Conservation (phyloP, 192 early-diverging fungal genomes). For the Backusella morwellensis region DNA sequence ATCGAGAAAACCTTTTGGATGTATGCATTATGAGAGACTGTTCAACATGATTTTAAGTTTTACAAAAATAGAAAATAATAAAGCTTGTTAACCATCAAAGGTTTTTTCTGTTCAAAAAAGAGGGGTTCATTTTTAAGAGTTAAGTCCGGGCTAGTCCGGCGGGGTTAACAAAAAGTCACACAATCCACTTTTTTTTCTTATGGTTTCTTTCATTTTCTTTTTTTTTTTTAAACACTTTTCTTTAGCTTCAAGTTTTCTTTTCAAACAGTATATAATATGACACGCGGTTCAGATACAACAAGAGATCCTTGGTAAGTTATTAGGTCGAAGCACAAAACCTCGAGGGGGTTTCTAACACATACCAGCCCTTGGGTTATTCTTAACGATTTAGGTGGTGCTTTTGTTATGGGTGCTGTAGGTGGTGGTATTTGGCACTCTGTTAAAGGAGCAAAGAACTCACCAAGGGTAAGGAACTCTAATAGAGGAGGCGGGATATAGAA, state of each 20-base stretch:
- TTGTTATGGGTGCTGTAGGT: constrained; percentile 96
- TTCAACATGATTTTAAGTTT: background rate
- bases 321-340: background rate
- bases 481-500: background rate
- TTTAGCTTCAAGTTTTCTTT: background rate
- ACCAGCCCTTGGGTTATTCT: constrained; percentile 82
- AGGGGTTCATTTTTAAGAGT: background rate
- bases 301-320: constrained; percentile 53
- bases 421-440: constrained; percentile 96
- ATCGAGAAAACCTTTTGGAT: no score
- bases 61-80: background rate
- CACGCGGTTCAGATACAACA: constrained; percentile 48
- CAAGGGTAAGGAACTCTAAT: constrained; percentile 56
- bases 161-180: background rate
- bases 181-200: background rate
- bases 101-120: background rate
- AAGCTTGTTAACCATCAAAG: background rate
- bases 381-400: constrained; percentile 82
- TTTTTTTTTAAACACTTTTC: background rate
- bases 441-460: constrained; percentile 98
- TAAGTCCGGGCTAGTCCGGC: background rate
- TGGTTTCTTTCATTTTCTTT: background rate
- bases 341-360: background rate
- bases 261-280: constrained; percentile 29
- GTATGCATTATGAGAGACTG: no score